Evolutionary conservation across 495 filamentous ascomycete species (phyloP).

Genomic region (Daldinia decipiens): DNA sequence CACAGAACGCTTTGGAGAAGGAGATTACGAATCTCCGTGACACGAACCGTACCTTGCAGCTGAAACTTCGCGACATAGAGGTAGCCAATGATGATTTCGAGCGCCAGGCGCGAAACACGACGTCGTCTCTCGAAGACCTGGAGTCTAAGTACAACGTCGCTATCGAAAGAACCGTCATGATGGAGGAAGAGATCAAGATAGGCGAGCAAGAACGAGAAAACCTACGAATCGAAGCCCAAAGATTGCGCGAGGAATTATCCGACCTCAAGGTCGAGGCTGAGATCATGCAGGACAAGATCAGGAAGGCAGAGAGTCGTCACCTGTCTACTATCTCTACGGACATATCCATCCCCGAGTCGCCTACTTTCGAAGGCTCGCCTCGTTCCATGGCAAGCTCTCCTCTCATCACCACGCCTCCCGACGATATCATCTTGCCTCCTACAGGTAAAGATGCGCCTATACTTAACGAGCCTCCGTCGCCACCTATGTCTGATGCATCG

Average conservation of each 20-base stretch:
- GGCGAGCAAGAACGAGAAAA: slow-evolving; percentile 91
- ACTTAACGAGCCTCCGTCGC: slow-evolving; percentile 65
- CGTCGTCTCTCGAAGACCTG: slow-evolving; percentile 93
- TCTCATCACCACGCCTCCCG: slow-evolving; percentile 75
- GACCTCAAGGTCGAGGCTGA: slow-evolving; percentile 95
- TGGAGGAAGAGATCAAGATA: slow-evolving; percentile 91
- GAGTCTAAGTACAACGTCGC: slow-evolving; percentile 96
- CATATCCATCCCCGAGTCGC: slow-evolving; percentile 64
- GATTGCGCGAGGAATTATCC: slow-evolving; percentile 86
- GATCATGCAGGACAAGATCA: slow-evolving; percentile 91
- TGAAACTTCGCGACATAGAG: slow-evolving; percentile 91
- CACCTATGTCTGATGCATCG: slow-evolving; percentile 78
- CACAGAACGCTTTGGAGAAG: slow-evolving; percentile 90
- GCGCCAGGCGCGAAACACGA: slow-evolving; percentile 91
- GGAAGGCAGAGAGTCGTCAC: slow-evolving; percentile 65
- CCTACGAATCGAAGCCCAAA: slow-evolving; percentile 87
- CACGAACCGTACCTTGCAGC: slow-evolving; percentile 78
- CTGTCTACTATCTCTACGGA: slow-evolving; percentile 63
- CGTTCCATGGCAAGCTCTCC: slow-evolving; percentile 75
- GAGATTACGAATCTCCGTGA: slow-evolving; percentile 94
- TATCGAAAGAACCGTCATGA: slow-evolving; percentile 89
- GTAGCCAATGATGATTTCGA: slow-evolving; percentile 99
- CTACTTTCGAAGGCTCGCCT: slow-evolving; percentile 66
- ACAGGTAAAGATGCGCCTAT: slow-evolving; percentile 48
- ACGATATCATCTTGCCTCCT: slow-evolving; percentile 66